phyloP scores from a whole-genome alignment of 2,329 filamentous ascomycete genomes.

The Penicillium vulpinum region DNA sequence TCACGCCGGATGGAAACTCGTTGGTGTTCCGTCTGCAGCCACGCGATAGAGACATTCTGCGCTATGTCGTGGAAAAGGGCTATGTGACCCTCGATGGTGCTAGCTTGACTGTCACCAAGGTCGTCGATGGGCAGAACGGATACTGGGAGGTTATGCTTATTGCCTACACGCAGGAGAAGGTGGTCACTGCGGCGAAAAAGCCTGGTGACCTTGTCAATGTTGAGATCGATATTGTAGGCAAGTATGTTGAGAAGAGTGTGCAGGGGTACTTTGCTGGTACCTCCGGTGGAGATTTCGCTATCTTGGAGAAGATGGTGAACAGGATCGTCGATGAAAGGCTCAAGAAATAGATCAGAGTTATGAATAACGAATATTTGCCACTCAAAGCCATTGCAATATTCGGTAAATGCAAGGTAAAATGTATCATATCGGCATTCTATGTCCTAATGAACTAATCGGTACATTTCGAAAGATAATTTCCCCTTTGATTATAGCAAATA shows the following conservation, averaged over 20 bases:
- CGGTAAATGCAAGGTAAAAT: not conserved
- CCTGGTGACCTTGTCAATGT: slow-evolving; percentile 82
- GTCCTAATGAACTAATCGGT: not conserved
- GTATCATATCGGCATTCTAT: not conserved
- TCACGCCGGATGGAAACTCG: slow-evolving; percentile 83
- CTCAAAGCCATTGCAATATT: not conserved
- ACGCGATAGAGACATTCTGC: slow-evolving; percentile 65
- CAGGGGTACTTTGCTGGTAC: slow-evolving; percentile 67
- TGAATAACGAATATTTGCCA: not conserved
- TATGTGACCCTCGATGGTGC: slow-evolving; percentile 93
- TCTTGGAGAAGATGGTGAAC: slow-evolving; percentile 71
- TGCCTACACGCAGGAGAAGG: slow-evolving; percentile 89
- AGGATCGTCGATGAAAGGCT: slow-evolving; percentile 72
- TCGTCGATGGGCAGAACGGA: slow-evolving; percentile 75
- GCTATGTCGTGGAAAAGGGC: slow-evolving; percentile 94
- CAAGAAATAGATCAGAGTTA: slow-evolving; percentile 34
- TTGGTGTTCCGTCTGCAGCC: slow-evolving; percentile 82
- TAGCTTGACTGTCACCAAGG: slow-evolving; percentile 85
- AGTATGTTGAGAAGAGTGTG: slow-evolving; percentile 73
- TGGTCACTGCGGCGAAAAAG: slow-evolving; percentile 77
- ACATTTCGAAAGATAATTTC: not conserved
- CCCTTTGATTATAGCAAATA: not conserved
- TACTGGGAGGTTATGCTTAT: slow-evolving; percentile 98
- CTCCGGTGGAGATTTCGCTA: slow-evolving; percentile 45
- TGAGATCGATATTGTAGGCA: slow-evolving; percentile 83